Base-by-base conservation (phyloP, 2,329 filamentous ascomycete genomes). In the Monosporascus sp. region DNA sequence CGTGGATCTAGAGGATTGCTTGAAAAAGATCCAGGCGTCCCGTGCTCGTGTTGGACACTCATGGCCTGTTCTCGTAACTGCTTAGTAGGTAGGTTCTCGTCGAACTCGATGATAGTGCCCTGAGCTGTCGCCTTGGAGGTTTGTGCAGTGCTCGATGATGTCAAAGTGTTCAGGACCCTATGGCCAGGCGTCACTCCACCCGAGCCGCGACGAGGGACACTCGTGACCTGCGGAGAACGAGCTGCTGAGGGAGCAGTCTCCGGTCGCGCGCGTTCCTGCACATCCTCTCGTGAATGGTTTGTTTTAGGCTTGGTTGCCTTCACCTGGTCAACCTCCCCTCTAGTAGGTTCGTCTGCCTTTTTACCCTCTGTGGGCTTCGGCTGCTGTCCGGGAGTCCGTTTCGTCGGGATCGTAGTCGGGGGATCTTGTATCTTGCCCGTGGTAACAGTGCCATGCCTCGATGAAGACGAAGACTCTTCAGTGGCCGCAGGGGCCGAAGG, bases 21-120 rank as follows among this genome's bases (percentile, higher is more conserved):
- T 17, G 66, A 63, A 8, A 72, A 70, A 26, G 71, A 70, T 41
- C 61, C 56, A 14, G 59, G 55, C 45, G 52, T 58, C 50, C 56
- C 54, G 4, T 56, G 58, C 37, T 55, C 37, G 27, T 40, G 53
- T 52, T 57, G 60, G 8, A 38, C 22, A 8, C 54, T 48, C 37
- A 60, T 60, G 37, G 61, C 55, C 17, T 55, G 49, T n/a, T 50
- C 55, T 54, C 19, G 50, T 48, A 19, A 68, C 63, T 8, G 56
- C 60, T 52, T 67, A 62, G 41, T 65, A 62, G 58, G 56, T 37
- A 62, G 44, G 58, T 64, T 56, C 54, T 67, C 55, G 63, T 72
- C 60, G 63, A 65, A 60, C 58, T 77, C 73, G 27, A 75, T 72
- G 26, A 78, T 76, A 7, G 70, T 75, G 22, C 74, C 76, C 49